Evolutionary conservation across 2,329 filamentous ascomycete genomes (phyloP).

Genomic region (Gaeumannomyces sp.): DNA sequence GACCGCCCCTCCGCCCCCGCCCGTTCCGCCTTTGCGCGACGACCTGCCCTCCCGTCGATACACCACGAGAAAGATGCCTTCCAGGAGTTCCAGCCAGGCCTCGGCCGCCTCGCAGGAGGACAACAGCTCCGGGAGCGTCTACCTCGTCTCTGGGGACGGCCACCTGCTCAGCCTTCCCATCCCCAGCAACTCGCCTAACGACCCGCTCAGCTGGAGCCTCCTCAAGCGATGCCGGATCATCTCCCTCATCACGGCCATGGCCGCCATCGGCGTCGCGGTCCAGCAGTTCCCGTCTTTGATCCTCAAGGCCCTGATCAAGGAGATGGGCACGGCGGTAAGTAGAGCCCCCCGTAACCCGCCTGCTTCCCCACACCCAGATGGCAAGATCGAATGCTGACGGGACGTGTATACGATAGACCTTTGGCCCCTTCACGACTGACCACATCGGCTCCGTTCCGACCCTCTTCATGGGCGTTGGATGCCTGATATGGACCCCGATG

Average conservation of each 20-base stretch:
- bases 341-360: too few relatives aligned
- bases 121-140: constrained; percentile 20
- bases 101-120: neutral
- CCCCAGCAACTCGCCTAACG: constrained; percentile 23
- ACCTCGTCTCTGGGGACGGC: constrained; percentile 26
- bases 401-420: constrained; percentile 14
- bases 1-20: too few relatives aligned
- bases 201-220: constrained; percentile 24
- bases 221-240: constrained; percentile 17
- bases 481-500: constrained; percentile 30
- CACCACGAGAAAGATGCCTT: neutral
- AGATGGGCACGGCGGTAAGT: constrained; percentile 19
- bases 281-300: constrained; percentile 21
- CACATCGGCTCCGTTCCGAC: constrained; percentile 23
- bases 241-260: constrained; percentile 16
- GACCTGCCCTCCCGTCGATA: neutral
- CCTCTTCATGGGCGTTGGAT: constrained; percentile 28
- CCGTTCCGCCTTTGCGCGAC: neutral
- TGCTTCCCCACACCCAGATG: accelerated
- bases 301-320: constrained; percentile 14
- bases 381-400: neutral
- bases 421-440: constrained; percentile 21
- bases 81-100: neutral
- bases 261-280: constrained; percentile 17
- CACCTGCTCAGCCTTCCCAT: constrained; percentile 25